phyloP scores from a whole-genome alignment of 2,329 filamentous ascomycete species.

The Leptographium radiaticola region DNA sequence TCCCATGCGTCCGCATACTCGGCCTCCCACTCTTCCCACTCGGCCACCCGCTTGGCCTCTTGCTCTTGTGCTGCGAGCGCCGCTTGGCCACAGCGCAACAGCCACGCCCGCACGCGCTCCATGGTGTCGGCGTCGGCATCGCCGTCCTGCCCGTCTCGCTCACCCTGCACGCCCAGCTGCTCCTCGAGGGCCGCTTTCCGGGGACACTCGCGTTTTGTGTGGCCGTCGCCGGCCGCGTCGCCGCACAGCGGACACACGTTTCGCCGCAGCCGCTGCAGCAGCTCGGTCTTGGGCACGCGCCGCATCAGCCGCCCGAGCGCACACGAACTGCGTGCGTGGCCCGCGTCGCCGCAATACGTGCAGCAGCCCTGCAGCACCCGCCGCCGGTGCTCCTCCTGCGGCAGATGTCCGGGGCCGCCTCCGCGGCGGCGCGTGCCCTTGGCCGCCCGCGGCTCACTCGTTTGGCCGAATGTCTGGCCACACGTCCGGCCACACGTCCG shows the following conservation, averaged over 20 bases:
- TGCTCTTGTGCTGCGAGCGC: too few relatives aligned
- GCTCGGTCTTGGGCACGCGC: conserved; percentile 3
- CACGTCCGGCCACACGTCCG: too few relatives aligned
- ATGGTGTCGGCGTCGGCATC: background rate
- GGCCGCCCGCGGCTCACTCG: too few relatives aligned
- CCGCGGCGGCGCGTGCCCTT: too few relatives aligned
- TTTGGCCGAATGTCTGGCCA: too few relatives aligned
- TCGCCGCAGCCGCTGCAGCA: background rate
- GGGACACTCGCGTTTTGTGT: conserved; percentile 7
- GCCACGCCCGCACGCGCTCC: too few relatives aligned
- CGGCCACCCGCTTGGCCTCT: too few relatives aligned
- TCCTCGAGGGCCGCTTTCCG: background rate
- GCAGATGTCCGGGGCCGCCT: background rate
- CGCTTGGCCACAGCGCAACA: too few relatives aligned
- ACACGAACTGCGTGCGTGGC: conserved; percentile 6
- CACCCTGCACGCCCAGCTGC: background rate
- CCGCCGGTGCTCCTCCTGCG: background rate
- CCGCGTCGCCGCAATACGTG: conserved; percentile 7
- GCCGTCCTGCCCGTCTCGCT: background rate
- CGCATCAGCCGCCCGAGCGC: conserved; percentile 9
- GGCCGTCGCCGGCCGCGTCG: conserved; percentile 3
- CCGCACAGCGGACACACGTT: conserved; percentile 9
- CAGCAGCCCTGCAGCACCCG: conserved; percentile 2
- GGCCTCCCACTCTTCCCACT: too few relatives aligned
- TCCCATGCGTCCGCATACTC: too few relatives aligned